Evolutionary conservation across 768 basidiomycete species (phyloP).

Genomic region (Sarcodon aspratus): DNA sequence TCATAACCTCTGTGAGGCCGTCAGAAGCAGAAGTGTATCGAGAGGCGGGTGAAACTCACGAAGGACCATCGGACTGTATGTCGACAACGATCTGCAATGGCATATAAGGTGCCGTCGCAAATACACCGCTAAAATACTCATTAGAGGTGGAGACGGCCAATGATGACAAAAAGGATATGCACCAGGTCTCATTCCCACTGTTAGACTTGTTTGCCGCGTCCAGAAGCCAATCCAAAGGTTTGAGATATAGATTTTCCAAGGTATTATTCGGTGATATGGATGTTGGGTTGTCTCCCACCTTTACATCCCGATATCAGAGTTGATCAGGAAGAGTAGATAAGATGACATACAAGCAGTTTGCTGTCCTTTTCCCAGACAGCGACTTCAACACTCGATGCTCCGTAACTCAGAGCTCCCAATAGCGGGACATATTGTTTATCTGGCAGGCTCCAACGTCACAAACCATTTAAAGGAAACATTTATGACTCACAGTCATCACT

Average conservation of each 20-base stretch:
- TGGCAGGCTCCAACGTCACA: neutral
- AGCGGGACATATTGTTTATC: conserved; percentile 2
- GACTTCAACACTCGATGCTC: conserved; percentile 2
- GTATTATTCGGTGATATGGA: neutral
- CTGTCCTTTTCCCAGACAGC: conserved; percentile 3
- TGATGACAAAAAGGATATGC: neutral
- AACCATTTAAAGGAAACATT: neutral
- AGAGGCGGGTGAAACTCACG: neutral
- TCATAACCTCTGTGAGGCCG: neutral
- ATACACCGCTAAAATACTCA: neutral
- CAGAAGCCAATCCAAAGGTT: neutral
- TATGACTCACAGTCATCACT: neutral
- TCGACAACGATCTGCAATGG: conserved; percentile 3
- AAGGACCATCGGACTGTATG: conserved; percentile 3
- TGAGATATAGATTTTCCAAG: neutral
- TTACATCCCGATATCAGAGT: neutral
- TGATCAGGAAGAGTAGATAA: neutral
- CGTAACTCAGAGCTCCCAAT: conserved; percentile 1
- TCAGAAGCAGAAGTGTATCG: neutral
- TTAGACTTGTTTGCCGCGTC: neutral
- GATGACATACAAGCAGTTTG: neutral
- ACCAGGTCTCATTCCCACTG: neutral
- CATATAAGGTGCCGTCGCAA: neutral
- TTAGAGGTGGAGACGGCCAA: neutral
- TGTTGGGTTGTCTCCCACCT: neutral